Evolutionary conservation across 2,329 filamentous ascomycete genomes (phyloP).

Genomic region (Colletotrichum shisoi): DNA sequence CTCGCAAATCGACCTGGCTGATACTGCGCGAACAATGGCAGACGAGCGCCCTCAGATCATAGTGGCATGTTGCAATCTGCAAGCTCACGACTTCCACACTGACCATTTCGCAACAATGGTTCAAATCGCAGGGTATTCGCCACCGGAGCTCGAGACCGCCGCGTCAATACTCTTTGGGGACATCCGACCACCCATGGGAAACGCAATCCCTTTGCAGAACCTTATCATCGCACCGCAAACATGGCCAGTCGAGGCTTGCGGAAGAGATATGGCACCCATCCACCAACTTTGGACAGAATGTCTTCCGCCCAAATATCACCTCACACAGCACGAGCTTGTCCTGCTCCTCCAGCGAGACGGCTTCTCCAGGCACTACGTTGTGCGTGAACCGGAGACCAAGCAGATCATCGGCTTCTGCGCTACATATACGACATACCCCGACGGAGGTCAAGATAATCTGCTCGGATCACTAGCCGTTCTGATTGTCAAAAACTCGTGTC

Average conservation of each 20-base stretch:
- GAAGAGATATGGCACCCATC: constrained; percentile 52
- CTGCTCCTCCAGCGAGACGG: constrained; percentile 62
- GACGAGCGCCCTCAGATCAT: constrained; percentile 61
- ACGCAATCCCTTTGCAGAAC: constrained; percentile 25
- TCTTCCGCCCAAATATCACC: constrained; percentile 56
- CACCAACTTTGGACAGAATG: constrained; percentile 59
- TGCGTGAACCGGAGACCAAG: constrained; percentile 56
- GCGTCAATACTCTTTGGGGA: constrained; percentile 62
- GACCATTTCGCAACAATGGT: constrained; percentile 61
- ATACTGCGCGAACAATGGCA: constrained; percentile 54
- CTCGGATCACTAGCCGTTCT: constrained; percentile 65
- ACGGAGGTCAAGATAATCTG: constrained; percentile 60
- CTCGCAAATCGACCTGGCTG: constrained; percentile 62
- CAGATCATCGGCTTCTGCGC: constrained; percentile 66
- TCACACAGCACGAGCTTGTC: constrained; percentile 54
- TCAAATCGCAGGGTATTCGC: constrained; percentile 58
- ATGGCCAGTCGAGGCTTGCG: constrained; percentile 56
- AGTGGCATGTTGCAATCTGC: constrained; percentile 59
- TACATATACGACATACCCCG: constrained; percentile 66
- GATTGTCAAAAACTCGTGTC: constrained; percentile 59
- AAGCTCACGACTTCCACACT: constrained; percentile 51
- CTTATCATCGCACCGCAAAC: constrained; percentile 35
- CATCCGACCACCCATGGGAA: constrained; percentile 3
- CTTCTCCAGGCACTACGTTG: constrained; percentile 65
- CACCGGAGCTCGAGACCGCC: constrained; percentile 57